A percentile compares a stretch with the other conserved stretches of the same genome.
These are phyloP conservation scores for Ascochyta lentis DNA, from an alignment of 2,329 filamentous ascomycete genomes.

Conservation along the genomic window DNA sequence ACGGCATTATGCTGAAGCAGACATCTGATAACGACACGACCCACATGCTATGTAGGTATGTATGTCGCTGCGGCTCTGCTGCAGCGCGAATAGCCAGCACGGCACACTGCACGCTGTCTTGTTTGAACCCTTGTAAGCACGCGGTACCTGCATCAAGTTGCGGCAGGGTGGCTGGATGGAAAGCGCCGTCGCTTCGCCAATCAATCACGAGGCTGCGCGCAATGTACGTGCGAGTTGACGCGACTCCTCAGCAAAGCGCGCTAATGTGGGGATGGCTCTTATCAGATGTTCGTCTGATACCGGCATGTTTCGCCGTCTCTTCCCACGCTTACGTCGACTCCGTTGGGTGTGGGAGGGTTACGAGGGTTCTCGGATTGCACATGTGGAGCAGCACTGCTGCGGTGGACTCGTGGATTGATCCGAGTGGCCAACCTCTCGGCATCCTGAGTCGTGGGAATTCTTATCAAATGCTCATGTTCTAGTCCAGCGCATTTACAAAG, in stretches of 20 bases:
- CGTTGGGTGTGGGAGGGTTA: background rate
- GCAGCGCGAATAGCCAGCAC: background rate
- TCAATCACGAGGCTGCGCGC: conserved; percentile 14
- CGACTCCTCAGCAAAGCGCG: background rate
- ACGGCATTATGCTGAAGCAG: background rate
- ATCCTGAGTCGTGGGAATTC: conserved; percentile 7
- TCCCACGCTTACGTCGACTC: conserved; percentile 1
- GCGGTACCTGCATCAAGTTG: conserved; percentile 14
- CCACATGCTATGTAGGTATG: background rate
- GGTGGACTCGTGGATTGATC: conserved; percentile 1
- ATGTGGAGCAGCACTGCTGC: conserved; percentile 6
- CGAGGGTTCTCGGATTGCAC: background rate
- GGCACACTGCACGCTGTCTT: background rate
- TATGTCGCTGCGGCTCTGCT: conserved; percentile 10
- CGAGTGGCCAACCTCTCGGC: conserved; percentile 8
- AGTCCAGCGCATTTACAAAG: conserved; percentile 9
- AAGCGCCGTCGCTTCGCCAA: conserved; percentile 5
- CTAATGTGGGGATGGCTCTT: background rate
- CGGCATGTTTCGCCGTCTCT: conserved; percentile 8
- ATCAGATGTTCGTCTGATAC: conserved; percentile 7
- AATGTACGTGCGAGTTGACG: conserved; percentile 16
- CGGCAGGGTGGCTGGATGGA: background rate
- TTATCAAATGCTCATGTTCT: conserved; percentile 17
- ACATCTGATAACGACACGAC: conserved; percentile 11
- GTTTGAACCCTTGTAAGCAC: background rate